A percentile compares a stretch with the other conserved stretches of the same genome.
Evolutionary conservation across 345 rosid genomes (phyloP).

Genomic region (Rhizophora mangle): DNA sequence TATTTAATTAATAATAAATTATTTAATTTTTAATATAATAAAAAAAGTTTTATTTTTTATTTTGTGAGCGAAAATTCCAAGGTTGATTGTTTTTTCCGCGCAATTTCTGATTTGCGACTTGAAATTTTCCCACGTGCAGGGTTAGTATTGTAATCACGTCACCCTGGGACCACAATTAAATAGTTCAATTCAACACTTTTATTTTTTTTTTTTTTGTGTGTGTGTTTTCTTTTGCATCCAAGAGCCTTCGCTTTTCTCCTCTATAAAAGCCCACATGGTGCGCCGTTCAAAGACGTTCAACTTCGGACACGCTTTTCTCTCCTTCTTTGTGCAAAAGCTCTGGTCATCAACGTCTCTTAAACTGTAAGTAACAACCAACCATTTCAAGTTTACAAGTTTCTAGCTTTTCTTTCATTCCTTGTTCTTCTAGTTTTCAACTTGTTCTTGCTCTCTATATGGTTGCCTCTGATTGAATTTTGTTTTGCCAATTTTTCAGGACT

Average conservation of each 20-base stretch:
- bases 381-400: constrained; percentile 3
- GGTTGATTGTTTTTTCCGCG: too few relatives aligned
- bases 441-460: background rate
- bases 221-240: background rate
- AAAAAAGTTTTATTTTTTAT: too few relatives aligned
- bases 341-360: constrained; percentile 20
- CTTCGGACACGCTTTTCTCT: constrained; percentile 8
- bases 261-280: constrained; percentile 30
- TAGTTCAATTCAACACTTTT: background rate
- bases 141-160: background rate
- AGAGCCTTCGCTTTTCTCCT: constrained; percentile 22
- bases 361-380: constrained; percentile 28
- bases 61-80: too few relatives aligned
- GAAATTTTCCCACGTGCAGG: too few relatives aligned
- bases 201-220: too few relatives aligned
- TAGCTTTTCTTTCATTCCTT: background rate
- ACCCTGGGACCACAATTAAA: background rate
- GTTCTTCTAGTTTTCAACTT: background rate
- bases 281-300: constrained; percentile 4
- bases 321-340: background rate
- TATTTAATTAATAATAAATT: too few relatives aligned
- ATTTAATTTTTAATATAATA: too few relatives aligned
- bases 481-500: constrained; percentile 29
- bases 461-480: constrained; percentile 20
- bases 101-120: too few relatives aligned